Base-by-base conservation (phyloP, 2,329 filamentous ascomycete genomes). In the Diaporthe longicolla region DNA sequence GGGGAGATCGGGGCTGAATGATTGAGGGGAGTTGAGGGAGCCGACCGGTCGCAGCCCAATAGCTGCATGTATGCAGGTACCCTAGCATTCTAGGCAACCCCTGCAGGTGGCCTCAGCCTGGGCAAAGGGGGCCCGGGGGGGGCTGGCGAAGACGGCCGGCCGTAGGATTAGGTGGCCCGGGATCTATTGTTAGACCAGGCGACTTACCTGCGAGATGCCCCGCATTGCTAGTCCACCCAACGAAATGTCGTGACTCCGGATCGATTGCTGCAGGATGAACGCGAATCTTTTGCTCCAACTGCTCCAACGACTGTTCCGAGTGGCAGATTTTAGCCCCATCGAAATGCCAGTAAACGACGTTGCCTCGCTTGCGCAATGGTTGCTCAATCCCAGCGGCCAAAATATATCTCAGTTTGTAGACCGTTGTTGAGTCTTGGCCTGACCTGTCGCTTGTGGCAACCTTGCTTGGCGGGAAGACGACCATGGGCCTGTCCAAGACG, bases 301-400 rank as follows among this genome's bases (percentile, higher is more conserved):
- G n/a, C 40, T 29, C 2, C 1, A 45, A 1, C 21, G 58, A n/a
- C 0, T 7, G 1, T 3, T 3, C 9, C 9, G 58, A 63, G 1
- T 1, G 1, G 24, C 37, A 63, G 2, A 29, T 11, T 32, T 21
- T 63, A 13, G 40, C 15, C 40, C 37, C 24, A 5, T 63, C 58
- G 8, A 63, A 63, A 45, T 63, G 58, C 58, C 58, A 63, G 4
- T 63, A 63, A 1, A 63, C 15, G 17, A 45, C 24, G 8, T 63
- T 63, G 3, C 37, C 15, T 0, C 1, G 13, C 1, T 4, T 1
- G 0, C n/a, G 3, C 58, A 37, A n/a, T 15, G 57, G 32, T 3
- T 3, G 58, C 21, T 45, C 37, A 3, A 0, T 29, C 2, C 15
- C 37, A 0, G 24, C 37, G 17, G 58, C 58, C 40, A 63, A 2